Percentiles rank a stretch among this genome's conserved stretches.
Evolutionary conservation across 768 basidiomycete genomes (phyloP).

Genomic region (Russula compacta): DNA sequence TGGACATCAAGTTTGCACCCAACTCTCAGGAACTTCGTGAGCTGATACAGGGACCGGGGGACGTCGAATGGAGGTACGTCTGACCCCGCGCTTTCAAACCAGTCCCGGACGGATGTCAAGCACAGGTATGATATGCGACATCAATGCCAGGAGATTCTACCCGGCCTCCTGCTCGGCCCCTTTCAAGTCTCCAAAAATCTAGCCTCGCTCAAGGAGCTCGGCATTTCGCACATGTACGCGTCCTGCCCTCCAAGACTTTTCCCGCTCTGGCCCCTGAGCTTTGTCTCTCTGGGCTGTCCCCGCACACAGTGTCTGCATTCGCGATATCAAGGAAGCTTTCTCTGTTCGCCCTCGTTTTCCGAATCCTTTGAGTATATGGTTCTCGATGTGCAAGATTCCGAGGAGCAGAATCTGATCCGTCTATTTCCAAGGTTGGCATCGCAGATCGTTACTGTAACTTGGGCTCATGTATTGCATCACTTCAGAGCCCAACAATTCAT

Average conservation of each 20-base stretch:
- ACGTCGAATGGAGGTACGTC: constrained; percentile 75
- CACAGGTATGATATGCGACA: constrained; percentile 87
- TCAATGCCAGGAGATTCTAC: constrained; percentile 89
- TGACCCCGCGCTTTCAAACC: not conserved
- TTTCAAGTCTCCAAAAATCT: constrained; percentile 83
- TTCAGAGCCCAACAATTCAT: constrained; percentile 70
- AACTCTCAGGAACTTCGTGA: constrained; percentile 33
- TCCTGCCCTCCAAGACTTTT: not conserved
- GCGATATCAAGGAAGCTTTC: constrained; percentile 84
- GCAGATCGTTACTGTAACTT: not conserved
- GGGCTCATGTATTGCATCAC: not conserved
- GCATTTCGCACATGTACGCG: constrained; percentile 74
- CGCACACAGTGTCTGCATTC: constrained; percentile 65
- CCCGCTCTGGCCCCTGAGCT: constrained; percentile 6
- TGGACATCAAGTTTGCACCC: not conserved
- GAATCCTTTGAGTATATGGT: constrained; percentile 70
- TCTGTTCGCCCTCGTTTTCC: constrained; percentile 82
- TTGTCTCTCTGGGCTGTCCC: not conserved
- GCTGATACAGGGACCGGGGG: constrained; percentile 69
- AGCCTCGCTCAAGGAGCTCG: constrained; percentile 51
- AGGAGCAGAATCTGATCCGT: constrained; percentile 90
- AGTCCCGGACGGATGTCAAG: not conserved
- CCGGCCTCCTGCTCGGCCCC: constrained; percentile 74
- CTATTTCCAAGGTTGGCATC: constrained; percentile 70
- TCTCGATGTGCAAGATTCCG: constrained; percentile 83